phyloP scores from a whole-genome alignment of 208 protist species.

The Wallacemonas sp. region DNA sequence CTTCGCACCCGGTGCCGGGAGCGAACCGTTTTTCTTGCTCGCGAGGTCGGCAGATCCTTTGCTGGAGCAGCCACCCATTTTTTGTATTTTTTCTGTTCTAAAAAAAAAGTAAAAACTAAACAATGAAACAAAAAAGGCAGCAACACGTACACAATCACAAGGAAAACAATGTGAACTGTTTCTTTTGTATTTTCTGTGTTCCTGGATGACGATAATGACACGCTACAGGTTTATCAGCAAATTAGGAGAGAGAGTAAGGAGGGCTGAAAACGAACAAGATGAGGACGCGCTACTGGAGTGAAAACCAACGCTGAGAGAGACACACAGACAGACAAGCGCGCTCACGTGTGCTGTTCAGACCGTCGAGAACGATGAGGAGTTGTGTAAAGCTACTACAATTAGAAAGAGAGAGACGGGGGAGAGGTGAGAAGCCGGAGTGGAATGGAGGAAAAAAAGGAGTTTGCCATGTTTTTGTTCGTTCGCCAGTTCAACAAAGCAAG shows the following conservation, averaged over 20 bases:
- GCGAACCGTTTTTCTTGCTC: neutral
- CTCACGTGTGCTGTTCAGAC: no score
- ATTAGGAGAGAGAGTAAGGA: no score
- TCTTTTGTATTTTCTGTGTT: neutral
- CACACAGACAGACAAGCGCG: conserved; percentile 4
- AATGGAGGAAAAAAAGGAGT: no score
- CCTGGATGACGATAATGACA: neutral
- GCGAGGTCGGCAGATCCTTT: conserved; percentile 4
- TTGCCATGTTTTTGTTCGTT: no score
- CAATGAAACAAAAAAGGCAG: conserved; percentile 12
- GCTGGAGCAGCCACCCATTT: conserved; percentile 17
- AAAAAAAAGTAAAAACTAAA: conserved; percentile 10
- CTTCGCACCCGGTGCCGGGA: neutral
- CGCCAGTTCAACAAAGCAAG: no score
- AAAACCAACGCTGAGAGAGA: no score
- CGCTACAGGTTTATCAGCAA: no score
- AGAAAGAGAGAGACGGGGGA: no score
- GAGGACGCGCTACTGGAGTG: conserved; percentile 16
- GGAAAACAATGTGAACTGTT: neutral
- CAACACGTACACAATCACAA: conserved; percentile 1
- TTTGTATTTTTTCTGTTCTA: conserved; percentile 8
- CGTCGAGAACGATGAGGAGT: no score
- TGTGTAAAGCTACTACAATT: no score
- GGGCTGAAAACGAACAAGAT: conserved; percentile 2
- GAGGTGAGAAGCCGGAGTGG: no score